phyloP scores from a whole-genome alignment of 2,329 filamentous ascomycete species.

The Ceratocystis cacaofunesta region DNA sequence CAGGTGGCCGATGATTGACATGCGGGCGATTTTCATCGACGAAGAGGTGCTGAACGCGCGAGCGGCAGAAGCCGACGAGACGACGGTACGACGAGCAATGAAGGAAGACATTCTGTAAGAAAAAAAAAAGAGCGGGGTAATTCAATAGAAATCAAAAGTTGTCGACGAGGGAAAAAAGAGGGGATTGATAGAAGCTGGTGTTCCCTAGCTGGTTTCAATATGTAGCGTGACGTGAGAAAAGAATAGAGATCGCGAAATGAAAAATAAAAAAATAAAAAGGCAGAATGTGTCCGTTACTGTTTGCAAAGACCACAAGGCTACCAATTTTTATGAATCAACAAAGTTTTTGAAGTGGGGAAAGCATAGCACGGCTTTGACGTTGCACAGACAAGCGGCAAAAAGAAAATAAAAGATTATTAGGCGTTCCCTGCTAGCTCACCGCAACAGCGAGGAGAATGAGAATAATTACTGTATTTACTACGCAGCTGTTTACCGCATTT shows the following conservation, averaged over 20 bases:
- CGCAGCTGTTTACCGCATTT: too few species aligned
- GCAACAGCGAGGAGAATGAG: neutral
- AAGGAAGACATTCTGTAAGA: conserved; percentile 30
- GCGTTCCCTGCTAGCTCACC: too few species aligned
- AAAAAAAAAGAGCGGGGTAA: neutral
- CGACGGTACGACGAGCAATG: conserved; percentile 38
- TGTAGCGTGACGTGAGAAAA: neutral
- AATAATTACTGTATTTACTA: neutral
- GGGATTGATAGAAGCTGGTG: conserved; percentile 9
- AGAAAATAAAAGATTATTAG: neutral
- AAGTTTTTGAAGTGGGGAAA: conserved; percentile 4
- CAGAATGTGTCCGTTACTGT: neutral
- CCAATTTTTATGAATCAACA: neutral
- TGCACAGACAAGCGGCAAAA: neutral
- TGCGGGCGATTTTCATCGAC: conserved; percentile 53
- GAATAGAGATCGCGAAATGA: neutral
- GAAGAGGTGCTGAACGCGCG: conserved; percentile 67
- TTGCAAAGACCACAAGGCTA: neutral
- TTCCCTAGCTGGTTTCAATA: neutral
- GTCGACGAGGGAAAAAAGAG: conserved; percentile 5
- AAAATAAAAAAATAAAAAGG: neutral
- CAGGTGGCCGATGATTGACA: conserved; percentile 78
- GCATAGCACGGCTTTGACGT: neutral
- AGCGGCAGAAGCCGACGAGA: conserved; percentile 29
- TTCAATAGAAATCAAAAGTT: conserved; percentile 12